These are phyloP conservation scores for Fusarium sp. DNA, from an alignment of 2,329 filamentous ascomycete genomes.

Conservation along the genomic window DNA sequence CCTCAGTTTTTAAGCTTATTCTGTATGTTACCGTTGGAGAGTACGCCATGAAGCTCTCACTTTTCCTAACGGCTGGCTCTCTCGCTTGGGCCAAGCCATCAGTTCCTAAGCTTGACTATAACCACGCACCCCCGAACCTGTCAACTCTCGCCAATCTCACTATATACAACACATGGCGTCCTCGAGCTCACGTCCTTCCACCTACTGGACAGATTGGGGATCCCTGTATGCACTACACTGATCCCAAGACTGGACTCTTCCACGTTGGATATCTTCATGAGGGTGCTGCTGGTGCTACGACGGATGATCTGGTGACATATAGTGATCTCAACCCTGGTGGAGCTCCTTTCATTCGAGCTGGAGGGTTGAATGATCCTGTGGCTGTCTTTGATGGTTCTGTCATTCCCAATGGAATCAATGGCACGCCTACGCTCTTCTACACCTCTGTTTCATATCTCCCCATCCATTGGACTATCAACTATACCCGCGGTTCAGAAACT, in stretches of 20 bases:
- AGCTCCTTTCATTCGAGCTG: constrained; percentile 56
- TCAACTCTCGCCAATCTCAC: constrained; percentile 52
- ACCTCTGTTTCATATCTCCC: constrained; percentile 57
- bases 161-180: constrained; percentile 48
- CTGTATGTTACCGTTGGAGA: neutral
- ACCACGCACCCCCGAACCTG: constrained; percentile 52
- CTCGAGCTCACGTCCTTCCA: constrained; percentile 55
- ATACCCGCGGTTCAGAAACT: constrained; percentile 58
- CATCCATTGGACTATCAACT: constrained; percentile 58
- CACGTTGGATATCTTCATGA: constrained; percentile 57
- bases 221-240: constrained; percentile 58
- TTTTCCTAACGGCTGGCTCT: constrained; percentile 27
- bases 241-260: constrained; percentile 56
- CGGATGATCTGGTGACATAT: constrained; percentile 54
- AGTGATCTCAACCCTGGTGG: constrained; percentile 53
- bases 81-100: constrained; percentile 31
- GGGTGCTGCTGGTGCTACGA: constrained; percentile 53
- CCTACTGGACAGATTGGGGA: constrained; percentile 55
- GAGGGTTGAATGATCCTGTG: constrained; percentile 41
- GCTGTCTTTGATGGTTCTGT: constrained; percentile 58
- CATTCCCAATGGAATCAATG: constrained; percentile 56
- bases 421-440: constrained; percentile 57
- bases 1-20: neutral
- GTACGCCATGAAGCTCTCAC: constrained; percentile 28
- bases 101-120: constrained; percentile 46